phyloP scores from a whole-genome alignment of 192 early-diverging fungal genomes.

The Dissophora globulifera region DNA sequence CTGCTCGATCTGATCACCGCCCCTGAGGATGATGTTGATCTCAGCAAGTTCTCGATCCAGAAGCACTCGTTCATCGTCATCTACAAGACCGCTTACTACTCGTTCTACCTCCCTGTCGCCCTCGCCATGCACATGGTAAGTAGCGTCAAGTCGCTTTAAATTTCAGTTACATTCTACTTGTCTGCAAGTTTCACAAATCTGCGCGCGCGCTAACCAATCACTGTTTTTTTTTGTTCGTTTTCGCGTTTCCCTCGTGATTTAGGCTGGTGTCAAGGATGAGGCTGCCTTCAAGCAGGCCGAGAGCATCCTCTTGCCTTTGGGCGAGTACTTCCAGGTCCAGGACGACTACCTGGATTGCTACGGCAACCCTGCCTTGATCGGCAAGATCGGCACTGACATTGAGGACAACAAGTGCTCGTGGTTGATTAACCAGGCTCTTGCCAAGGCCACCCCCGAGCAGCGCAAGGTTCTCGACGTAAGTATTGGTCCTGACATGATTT shows the following conservation, averaged over 20 bases:
- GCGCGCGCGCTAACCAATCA: no score
- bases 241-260: neutral
- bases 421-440: constrained; percentile 94
- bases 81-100: constrained; percentile 99
- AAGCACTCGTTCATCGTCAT: constrained; percentile 97
- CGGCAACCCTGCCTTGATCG: constrained; percentile 88
- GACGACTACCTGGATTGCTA: constrained; percentile 99
- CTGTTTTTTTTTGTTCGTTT: no score
- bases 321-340: constrained; percentile 99
- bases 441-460: constrained; percentile 82
- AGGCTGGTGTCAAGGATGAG: constrained; percentile 84
- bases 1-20: constrained; percentile 98
- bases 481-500: neutral
- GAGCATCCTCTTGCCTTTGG: constrained; percentile 90
- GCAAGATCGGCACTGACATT: constrained; percentile 99
- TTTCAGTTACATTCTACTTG: no score
- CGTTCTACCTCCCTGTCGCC: constrained; percentile 98
- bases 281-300: constrained; percentile 83
- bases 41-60: constrained; percentile 88
- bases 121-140: constrained; percentile 88
- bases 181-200: no score
- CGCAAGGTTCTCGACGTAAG: constrained; percentile 81
- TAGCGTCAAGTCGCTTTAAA: no score
- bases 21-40: constrained; percentile 94
- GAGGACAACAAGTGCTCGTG: constrained; percentile 99